phyloP scores from a whole-genome alignment of 176 grass and related monocot species.

The Ampelocalamus luodianensis region DNA sequence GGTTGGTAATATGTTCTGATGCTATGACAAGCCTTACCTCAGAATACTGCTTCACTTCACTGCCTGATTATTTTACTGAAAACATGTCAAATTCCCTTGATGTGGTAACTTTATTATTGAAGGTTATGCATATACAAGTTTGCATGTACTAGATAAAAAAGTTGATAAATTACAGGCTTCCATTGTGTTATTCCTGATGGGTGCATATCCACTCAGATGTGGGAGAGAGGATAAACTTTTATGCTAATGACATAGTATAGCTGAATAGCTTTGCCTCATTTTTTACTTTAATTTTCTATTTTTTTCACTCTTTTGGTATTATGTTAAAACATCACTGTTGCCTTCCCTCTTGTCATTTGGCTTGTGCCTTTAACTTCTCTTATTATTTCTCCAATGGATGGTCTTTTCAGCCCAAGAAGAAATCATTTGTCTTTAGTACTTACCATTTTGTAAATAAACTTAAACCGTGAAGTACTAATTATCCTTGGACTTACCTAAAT shows the following conservation, averaged over 20 bases:
- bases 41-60: constrained; percentile 6
- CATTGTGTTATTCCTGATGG: not conserved
- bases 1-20: not conserved
- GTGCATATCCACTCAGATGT: constrained; percentile 9
- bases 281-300: not conserved
- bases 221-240: not conserved
- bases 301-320: not conserved
- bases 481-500: constrained; percentile 17
- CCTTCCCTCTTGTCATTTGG: not conserved
- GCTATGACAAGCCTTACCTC: not conserved
- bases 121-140: not conserved
- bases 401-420: not conserved
- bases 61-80: not conserved
- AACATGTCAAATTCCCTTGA: not conserved
- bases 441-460: not conserved
- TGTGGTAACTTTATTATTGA: not conserved
- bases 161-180: not conserved
- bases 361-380: not conserved
- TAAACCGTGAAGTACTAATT: not conserved
- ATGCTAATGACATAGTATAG: constrained; percentile 3
- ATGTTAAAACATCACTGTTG: not conserved
- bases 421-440: not conserved
- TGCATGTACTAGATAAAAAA: not conserved
- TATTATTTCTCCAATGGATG: not conserved
- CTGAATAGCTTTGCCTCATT: not conserved